Evolutionary conservation across 257 asterid species (phyloP).

Genomic region (Prunella vulgaris): DNA sequence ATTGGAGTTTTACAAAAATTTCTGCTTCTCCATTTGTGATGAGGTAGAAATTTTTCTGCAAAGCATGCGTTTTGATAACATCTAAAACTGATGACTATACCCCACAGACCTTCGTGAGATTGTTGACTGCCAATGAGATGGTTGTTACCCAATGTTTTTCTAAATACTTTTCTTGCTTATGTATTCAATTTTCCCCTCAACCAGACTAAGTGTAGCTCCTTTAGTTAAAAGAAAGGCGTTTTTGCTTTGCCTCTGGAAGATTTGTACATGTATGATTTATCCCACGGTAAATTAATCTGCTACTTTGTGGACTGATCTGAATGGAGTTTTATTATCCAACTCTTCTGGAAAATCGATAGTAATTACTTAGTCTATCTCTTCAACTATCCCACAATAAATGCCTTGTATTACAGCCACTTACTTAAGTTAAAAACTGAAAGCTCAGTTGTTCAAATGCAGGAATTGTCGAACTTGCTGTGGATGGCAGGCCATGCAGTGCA

Average conservation of each 20-base stretch:
- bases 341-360: not conserved
- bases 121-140: not conserved
- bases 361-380: not conserved
- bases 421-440: conserved; percentile 9
- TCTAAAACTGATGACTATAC: not conserved
- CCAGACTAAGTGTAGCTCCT: not conserved
- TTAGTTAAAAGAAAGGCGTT: not conserved
- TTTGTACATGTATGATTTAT: not conserved
- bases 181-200: conserved; percentile 9
- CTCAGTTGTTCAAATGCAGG: conserved; percentile 40
- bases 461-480: conserved; percentile 82
- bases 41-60: not conserved
- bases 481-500: conserved; percentile 93
- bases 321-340: not conserved
- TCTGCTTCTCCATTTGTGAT: not conserved
- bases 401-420: conserved; percentile 3
- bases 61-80: not conserved
- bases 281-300: not conserved
- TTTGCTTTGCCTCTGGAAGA: not conserved
- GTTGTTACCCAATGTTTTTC: not conserved
- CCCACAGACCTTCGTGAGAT: not conserved
- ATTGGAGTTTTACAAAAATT: not conserved
- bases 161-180: not conserved
- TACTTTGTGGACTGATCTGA: not conserved
- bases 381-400: not conserved